Conservation (phyloP, 768 basidiomycete genomes). For the Trichaptum fuscoviolaceum region DNA sequence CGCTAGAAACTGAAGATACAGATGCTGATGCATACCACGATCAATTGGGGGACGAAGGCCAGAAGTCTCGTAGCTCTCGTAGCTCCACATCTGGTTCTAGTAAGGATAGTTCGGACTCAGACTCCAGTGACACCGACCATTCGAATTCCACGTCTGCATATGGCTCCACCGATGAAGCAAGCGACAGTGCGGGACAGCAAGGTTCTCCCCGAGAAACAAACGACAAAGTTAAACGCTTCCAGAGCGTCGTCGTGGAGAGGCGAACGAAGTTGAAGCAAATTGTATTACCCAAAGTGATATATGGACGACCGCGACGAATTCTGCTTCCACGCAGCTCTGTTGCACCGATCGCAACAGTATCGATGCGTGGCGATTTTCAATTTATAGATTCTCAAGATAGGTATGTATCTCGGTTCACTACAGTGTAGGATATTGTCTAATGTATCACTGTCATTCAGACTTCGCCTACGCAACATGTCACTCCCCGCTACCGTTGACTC, state of each 20-base stretch:
- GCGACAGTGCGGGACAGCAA: neutral
- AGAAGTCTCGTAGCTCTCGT: no score
- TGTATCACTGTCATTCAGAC: neutral
- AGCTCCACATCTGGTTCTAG: neutral
- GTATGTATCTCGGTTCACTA: conserved; percentile 12
- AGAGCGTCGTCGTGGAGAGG: neutral
- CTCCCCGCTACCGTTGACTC: conserved; percentile 11
- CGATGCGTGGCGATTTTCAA: conserved; percentile 42
- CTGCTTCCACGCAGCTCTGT: conserved; percentile 15
- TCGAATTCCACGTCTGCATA: neutral
- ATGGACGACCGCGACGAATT: conserved; percentile 21
- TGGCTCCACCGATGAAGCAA: neutral
- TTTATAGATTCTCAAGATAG: conserved; percentile 27
- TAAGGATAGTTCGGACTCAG: neutral
- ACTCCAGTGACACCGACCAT: neutral
- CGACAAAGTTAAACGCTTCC: neutral
- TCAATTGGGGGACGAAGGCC: no score
- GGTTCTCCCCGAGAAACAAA: neutral
- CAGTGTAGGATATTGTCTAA: neutral
- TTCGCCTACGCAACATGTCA: neutral
- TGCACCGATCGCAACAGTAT: conserved; percentile 36
- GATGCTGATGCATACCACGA: no score
- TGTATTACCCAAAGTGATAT: conserved; percentile 24
- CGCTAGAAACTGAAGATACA: no score
- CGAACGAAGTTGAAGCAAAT: neutral